Evolutionary conservation across 345 rosid genomes (phyloP).

Genomic region (Ceriops tagal): DNA sequence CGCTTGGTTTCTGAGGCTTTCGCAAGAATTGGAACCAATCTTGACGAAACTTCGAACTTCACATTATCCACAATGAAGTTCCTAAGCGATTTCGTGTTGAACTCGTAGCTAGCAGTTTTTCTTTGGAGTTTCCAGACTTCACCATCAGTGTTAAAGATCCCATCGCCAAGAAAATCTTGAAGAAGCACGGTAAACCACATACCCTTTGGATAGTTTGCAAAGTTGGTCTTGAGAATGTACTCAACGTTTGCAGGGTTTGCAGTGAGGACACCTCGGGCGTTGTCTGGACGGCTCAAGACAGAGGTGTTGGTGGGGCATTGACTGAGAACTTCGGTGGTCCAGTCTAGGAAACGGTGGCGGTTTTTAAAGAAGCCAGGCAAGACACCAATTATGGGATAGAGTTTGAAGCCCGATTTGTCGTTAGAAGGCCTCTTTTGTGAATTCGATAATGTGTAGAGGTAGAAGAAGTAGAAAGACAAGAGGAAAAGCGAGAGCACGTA

Average conservation of each 20-base stretch:
- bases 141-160: conserved; percentile 48
- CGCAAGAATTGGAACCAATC: conserved; percentile 32
- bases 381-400: conserved; percentile 34
- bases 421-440: not conserved
- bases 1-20: conserved; percentile 12
- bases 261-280: conserved; percentile 32
- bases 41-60: conserved; percentile 24
- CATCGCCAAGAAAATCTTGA: conserved; percentile 40
- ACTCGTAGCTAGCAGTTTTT: conserved; percentile 44
- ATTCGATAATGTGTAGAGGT: conserved; percentile 1
- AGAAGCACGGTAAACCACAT: conserved; percentile 19
- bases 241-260: conserved; percentile 38
- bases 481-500: conserved; percentile 15
- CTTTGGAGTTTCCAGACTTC: conserved; percentile 40
- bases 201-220: conserved; percentile 46
- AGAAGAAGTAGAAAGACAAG: conserved; percentile 19
- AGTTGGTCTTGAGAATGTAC: conserved; percentile 39
- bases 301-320: conserved; percentile 29
- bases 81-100: conserved; percentile 39
- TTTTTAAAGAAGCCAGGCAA: conserved; percentile 37
- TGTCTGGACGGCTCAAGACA: conserved; percentile 26
- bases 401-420: conserved; percentile 26
- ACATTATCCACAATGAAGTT: conserved; percentile 34
- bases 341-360: conserved; percentile 41
- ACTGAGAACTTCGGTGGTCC: conserved; percentile 33